Evolutionary conservation across 2,329 filamentous ascomycete genomes (phyloP).

Genomic region (Aspergillus felis): DNA sequence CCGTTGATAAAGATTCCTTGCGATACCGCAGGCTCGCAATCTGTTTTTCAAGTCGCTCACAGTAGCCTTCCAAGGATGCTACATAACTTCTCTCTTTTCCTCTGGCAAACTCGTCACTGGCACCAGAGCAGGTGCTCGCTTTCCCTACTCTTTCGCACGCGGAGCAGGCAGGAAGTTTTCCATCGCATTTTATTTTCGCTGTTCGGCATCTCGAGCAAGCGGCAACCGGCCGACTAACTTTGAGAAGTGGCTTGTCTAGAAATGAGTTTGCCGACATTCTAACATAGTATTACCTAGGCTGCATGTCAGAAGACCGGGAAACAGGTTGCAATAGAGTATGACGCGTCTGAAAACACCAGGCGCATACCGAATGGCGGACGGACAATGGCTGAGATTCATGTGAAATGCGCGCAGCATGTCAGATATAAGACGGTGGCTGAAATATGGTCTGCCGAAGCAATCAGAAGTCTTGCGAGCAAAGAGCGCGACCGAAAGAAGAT

Average conservation of each 20-base stretch:
- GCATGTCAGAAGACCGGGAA: not conserved
- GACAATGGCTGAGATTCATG: not conserved
- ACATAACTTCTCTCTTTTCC: conserved; percentile 98
- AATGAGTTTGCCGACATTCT: conserved; percentile 34
- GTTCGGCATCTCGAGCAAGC: conserved; percentile 79
- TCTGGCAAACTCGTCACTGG: conserved; percentile 91
- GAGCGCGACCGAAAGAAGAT: not conserved
- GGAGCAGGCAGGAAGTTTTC: conserved; percentile 90
- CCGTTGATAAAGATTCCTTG: conserved; percentile 24
- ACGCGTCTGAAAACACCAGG: not conserved
- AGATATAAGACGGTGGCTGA: not conserved
- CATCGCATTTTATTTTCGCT: conserved; percentile 97
- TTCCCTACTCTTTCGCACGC: conserved; percentile 91
- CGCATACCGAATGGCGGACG: not conserved
- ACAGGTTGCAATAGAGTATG: not conserved
- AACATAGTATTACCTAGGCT: conserved; percentile 16
- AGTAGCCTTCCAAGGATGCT: conserved; percentile 83
- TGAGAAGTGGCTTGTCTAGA: conserved; percentile 39
- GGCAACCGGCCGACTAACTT: conserved; percentile 72
- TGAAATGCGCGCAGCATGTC: not conserved
- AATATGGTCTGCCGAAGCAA: not conserved
- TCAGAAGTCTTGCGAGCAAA: not conserved
- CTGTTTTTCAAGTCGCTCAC: conserved; percentile 80
- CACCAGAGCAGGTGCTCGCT: conserved; percentile 82
- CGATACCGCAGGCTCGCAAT: conserved; percentile 49